These are phyloP conservation scores for Backusella westeae DNA, from an alignment of 192 early-diverging fungal species.

Conservation along the genomic window DNA sequence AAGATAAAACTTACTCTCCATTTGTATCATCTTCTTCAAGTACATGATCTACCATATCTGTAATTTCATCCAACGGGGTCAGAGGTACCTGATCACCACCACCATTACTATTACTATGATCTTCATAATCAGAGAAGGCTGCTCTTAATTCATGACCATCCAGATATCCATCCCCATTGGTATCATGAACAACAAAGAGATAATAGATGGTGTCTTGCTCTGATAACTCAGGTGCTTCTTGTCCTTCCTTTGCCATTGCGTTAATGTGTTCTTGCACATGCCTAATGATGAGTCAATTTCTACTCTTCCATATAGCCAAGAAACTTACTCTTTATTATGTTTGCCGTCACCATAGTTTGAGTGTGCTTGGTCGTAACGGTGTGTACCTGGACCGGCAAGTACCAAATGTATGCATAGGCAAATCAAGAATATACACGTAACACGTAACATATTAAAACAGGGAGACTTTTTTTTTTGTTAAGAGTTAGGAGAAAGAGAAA, in stretches of 20 bases:
- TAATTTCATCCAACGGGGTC: slow-evolving; percentile 46
- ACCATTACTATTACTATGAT: slow-evolving; percentile 24
- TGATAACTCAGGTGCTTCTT: slow-evolving; percentile 38
- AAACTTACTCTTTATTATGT: slow-evolving; percentile 28
- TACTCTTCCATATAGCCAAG: too few relatives aligned
- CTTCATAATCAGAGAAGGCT: slow-evolving; percentile 50
- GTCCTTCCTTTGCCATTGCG: slow-evolving; percentile 31
- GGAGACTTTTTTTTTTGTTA: neutral
- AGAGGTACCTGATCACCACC: slow-evolving; percentile 22
- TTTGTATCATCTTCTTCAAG: slow-evolving; percentile 74
- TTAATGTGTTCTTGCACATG: slow-evolving; percentile 56
- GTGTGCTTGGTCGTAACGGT: slow-evolving; percentile 24
- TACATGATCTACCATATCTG: slow-evolving; percentile 69
- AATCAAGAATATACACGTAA: neutral
- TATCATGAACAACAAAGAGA: slow-evolving; percentile 72
- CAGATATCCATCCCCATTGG: slow-evolving; percentile 65
- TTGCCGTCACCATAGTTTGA: slow-evolving; percentile 32
- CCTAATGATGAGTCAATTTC: slow-evolving; percentile 16
- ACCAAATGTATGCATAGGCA: neutral
- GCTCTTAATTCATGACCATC: slow-evolving; percentile 78
- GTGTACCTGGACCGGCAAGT: slow-evolving; percentile 20
- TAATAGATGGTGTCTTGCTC: slow-evolving; percentile 67
- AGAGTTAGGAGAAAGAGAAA: neutral
- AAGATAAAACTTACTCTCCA: slow-evolving; percentile 53
- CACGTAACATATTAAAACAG: neutral